A percentile compares a stretch with the other conserved stretches of the same genome.
phyloP scores from a whole-genome alignment of 1,284 basidiomycete genomes.

The Cutaneotrichosporon arboriforme region DNA sequence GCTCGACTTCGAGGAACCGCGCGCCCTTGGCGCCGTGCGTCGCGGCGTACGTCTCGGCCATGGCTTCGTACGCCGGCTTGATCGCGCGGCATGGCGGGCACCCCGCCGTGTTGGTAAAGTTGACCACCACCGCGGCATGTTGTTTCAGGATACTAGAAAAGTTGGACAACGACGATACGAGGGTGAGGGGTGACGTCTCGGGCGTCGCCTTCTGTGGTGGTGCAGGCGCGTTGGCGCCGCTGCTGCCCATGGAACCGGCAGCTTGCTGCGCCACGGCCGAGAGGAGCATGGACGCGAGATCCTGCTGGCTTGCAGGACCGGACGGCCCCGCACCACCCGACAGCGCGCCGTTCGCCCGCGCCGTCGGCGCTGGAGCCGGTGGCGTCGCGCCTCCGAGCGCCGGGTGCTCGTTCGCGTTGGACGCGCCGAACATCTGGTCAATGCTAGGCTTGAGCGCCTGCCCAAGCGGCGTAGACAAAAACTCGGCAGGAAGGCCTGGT shows the following conservation, averaged over 20 bases:
- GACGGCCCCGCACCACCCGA: slow-evolving; percentile 38
- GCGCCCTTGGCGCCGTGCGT: slow-evolving; percentile 35
- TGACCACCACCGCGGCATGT: slow-evolving; percentile 57
- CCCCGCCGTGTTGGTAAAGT: slow-evolving; percentile 60
- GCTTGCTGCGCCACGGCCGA: slow-evolving; percentile 60
- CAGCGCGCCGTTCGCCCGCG: no score
- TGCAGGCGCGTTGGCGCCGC: slow-evolving; percentile 22
- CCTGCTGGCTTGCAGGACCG: slow-evolving; percentile 6
- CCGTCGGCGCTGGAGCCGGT: slow-evolving; percentile 40
- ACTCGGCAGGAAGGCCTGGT: slow-evolving; percentile 76
- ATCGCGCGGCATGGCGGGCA: slow-evolving; percentile 62
- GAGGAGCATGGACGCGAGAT: slow-evolving; percentile 57
- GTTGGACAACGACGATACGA: slow-evolving; percentile 57
- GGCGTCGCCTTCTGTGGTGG: slow-evolving; percentile 13
- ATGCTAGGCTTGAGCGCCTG: slow-evolving; percentile 79
- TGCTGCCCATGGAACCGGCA: slow-evolving; percentile 20
- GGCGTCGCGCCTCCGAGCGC: slow-evolving; percentile 30
- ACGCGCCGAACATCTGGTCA: slow-evolving; percentile 74
- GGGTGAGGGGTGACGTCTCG: slow-evolving; percentile 59
- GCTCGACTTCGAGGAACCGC: slow-evolving; percentile 73
- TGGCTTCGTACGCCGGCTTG: slow-evolving; percentile 58
- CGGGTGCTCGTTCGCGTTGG: slow-evolving; percentile 55
- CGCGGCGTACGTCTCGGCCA: slow-evolving; percentile 28
- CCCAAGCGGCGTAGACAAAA: slow-evolving; percentile 84
- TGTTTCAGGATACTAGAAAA: slow-evolving; percentile 53